Conservation (phyloP, 768 basidiomycete species). For the Exidia glandulosa region DNA sequence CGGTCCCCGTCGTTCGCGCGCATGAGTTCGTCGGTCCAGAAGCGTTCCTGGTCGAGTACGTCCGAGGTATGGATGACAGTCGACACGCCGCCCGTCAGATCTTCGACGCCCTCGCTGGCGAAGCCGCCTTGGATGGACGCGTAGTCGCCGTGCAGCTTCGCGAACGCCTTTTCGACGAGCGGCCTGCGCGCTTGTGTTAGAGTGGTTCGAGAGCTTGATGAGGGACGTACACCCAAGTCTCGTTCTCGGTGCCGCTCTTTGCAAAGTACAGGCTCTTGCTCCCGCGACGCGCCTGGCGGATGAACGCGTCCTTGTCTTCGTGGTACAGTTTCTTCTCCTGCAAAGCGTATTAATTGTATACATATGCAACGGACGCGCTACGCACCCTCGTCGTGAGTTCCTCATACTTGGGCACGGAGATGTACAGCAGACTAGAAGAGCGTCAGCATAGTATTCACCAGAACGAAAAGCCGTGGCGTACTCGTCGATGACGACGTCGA, state of each 20-base stretch:
- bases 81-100: conserved; percentile 38
- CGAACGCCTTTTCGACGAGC: conserved; percentile 47
- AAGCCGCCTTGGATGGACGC: conserved; percentile 30
- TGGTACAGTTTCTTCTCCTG: conserved; percentile 37
- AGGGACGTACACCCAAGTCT: conserved; percentile 45
- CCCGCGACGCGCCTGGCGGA: conserved; percentile 33
- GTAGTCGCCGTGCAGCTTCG: conserved; percentile 46
- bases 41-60: conserved; percentile 37
- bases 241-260: conserved; percentile 23
- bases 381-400: conserved; percentile 22
- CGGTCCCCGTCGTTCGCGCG: conserved; percentile 40
- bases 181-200: conserved; percentile 14
- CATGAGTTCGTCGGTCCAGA: conserved; percentile 44
- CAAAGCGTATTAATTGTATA: not conserved
- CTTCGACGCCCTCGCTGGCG: conserved; percentile 41
- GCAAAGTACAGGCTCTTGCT: conserved; percentile 41
- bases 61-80: conserved; percentile 18
- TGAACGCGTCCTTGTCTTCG: conserved; percentile 36
- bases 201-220: too few relatives aligned
- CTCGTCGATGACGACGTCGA: conserved; percentile 47
- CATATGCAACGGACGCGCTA: not conserved
- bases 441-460: not conserved
- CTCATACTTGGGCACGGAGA: conserved; percentile 41
- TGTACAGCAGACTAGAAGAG: conserved; percentile 34
- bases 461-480: conserved; percentile 14